Base-by-base conservation (phyloP, 1,139 yeast species). In the Nadsonia commutata region DNA sequence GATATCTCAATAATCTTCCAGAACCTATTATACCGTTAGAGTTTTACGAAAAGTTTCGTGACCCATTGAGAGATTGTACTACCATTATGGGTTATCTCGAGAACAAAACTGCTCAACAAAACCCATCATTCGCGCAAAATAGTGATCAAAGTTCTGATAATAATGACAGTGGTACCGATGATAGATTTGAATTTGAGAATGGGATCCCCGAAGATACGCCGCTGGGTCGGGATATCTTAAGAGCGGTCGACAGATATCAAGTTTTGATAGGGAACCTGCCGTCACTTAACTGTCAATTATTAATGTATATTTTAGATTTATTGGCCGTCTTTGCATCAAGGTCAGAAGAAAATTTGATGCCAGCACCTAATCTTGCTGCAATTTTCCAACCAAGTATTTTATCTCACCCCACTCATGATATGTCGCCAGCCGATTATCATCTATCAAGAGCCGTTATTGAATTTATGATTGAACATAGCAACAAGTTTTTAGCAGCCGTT, bases 301-400 rank as follows among this genome's bases (percentile, higher is more conserved):
- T 90, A n/a, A 81, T 88, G 53, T 90, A 93, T 63, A 74, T 93
- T 21, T 65, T 90, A 52, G 98, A 90, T 62, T 67, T 93, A 52
- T 67, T 90, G 47, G 82, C 94, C 9, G 75, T 86, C 67, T 94
- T 90, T 51, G 84, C 88, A 43, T 77, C 82, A 48, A 80, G 82
- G 55, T 71, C 90, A 8, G 76, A 74, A 40, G 76, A 75, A 47
- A 90, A 88, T 58, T 68, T 85, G 52, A 90, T 90, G 99, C 79
- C 95, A 2, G 84, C 95, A 2, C 75, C 90, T 52, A 90, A 93
- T 57, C 67, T 90, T 51, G 95, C 97, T 0, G 95, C 97, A 2
- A 84, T 90, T 48, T 90, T 93, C 65, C 98, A 90, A 63, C 98
- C 98, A 2, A 82, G 95, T 18, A 77, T 93, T 17, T 67, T 93